A percentile compares a stretch with the other conserved stretches of the same genome.
phyloP scores from a whole-genome alignment of 2,329 filamentous ascomycete species.

The Cladophialophora exuberans region DNA sequence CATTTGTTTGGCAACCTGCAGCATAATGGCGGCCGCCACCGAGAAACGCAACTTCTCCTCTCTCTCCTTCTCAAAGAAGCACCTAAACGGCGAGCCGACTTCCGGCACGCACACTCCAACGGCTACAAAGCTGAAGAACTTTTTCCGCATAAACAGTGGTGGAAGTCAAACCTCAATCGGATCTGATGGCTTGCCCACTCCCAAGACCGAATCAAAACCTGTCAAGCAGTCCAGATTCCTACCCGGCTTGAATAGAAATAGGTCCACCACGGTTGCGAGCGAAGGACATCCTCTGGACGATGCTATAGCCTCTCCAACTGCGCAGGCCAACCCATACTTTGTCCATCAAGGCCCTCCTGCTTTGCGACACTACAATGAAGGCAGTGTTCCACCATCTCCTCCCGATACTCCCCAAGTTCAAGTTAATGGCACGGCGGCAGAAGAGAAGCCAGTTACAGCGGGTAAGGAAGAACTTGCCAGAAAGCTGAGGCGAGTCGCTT shows the following conservation, averaged over 20 bases:
- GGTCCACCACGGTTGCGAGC: constrained; percentile 87
- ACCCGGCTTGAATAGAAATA: constrained; percentile 81
- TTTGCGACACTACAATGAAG: constrained; percentile 91
- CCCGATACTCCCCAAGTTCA: constrained; percentile 84
- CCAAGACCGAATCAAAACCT: constrained; percentile 63
- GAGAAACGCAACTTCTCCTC: constrained; percentile 53
- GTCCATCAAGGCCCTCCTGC: constrained; percentile 93
- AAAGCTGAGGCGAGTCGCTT: constrained; percentile 90
- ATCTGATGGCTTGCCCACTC: constrained; percentile 47
- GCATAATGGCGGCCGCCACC: constrained; percentile 46
- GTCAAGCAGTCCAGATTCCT: constrained; percentile 89
- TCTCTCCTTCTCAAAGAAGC: constrained; percentile 50
- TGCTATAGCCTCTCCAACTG: constrained; percentile 80
- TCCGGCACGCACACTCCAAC: constrained; percentile 57
- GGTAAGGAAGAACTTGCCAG: constrained; percentile 93
- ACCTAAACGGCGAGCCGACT: constrained; percentile 41
- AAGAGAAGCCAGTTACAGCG: constrained; percentile 71
- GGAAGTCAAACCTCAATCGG: constrained; percentile 48
- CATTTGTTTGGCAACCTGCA: constrained; percentile 35
- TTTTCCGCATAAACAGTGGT: constrained; percentile 67
- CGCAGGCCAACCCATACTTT: constrained; percentile 96
- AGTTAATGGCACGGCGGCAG: constrained; percentile 67
- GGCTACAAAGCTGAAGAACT: constrained; percentile 66
- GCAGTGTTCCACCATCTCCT: constrained; percentile 88
- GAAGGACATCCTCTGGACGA: constrained; percentile 92